phyloP scores from a whole-genome alignment of 768 basidiomycete genomes.

The Naganishia kalamii region DNA sequence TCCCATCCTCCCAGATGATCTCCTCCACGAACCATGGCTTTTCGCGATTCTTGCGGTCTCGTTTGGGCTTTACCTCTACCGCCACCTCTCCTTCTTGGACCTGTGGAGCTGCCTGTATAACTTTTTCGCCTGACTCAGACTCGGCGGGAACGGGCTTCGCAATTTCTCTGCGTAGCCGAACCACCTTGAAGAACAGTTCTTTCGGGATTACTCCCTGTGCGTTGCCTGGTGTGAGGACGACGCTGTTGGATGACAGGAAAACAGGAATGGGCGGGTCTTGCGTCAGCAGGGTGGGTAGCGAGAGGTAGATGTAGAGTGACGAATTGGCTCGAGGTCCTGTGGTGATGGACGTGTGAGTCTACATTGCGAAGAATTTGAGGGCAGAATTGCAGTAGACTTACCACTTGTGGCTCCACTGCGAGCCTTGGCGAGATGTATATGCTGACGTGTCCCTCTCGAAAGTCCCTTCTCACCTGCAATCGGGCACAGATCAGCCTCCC shows the following conservation, averaged over 20 bases:
- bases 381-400: constrained; percentile 48
- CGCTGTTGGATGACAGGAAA: constrained; percentile 75
- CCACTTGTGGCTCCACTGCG: constrained; percentile 65
- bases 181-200: constrained; percentile 65
- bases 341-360: not conserved
- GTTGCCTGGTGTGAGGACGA: constrained; percentile 77
- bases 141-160: not conserved
- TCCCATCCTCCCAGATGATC: constrained; percentile 22
- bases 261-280: constrained; percentile 49
- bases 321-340: constrained; percentile 76
- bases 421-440: constrained; percentile 86
- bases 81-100: not conserved
- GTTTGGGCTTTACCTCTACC: not conserved
- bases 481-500: too few relatives aligned
- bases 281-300: constrained; percentile 54
- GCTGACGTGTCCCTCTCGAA: constrained; percentile 79
- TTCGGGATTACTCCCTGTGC: constrained; percentile 57
- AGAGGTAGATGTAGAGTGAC: constrained; percentile 72
- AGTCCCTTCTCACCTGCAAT: constrained; percentile 61
- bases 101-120: not conserved
- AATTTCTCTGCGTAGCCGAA: constrained; percentile 43
- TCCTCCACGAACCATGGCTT: constrained; percentile 15
- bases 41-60: constrained; percentile 5
- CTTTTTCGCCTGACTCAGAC: not conserved
- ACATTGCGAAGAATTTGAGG: too few relatives aligned